Conservation (phyloP, 768 basidiomycete genomes). For the Flagelloscypha sp. region DNA sequence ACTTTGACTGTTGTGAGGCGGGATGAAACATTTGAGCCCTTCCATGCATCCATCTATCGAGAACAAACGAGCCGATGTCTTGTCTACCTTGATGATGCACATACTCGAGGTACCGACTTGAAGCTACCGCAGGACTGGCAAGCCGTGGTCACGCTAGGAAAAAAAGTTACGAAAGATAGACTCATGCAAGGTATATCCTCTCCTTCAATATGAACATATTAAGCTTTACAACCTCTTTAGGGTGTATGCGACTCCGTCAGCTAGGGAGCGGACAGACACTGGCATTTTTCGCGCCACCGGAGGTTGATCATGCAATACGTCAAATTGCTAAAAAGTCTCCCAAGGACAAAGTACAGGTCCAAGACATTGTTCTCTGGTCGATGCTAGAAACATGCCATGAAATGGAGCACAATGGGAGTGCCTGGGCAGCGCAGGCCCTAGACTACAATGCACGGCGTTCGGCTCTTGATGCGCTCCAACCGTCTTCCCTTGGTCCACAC, state of each 20-base stretch:
- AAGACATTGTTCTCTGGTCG: constrained; percentile 37
- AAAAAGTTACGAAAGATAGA: constrained; percentile 44
- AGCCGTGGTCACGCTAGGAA: constrained; percentile 42
- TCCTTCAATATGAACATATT: neutral
- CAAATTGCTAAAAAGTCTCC: constrained; percentile 11
- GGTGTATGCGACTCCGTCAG: constrained; percentile 47
- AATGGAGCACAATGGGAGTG: constrained; percentile 29
- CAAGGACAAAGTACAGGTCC: constrained; percentile 7
- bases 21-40: constrained; percentile 25
- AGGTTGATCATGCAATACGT: constrained; percentile 31
- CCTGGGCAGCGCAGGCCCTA: constrained; percentile 34
- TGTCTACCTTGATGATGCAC: constrained; percentile 47
- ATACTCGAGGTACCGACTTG: constrained; percentile 45
- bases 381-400: constrained; percentile 36
- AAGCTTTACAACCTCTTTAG: too few species aligned
- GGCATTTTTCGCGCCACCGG: constrained; percentile 37
- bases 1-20: constrained; percentile 25
- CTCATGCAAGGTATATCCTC: constrained; percentile 37
- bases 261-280: constrained; percentile 39
- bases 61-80: constrained; percentile 29
- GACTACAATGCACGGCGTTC: constrained; percentile 19
- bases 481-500: constrained; percentile 3
- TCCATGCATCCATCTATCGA: constrained; percentile 29
- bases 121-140: constrained; percentile 34
- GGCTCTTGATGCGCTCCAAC: too few species aligned